Evolutionary conservation across 805 yeast genomes (phyloP), one percentile per base, ranked within the genome.

Genomic region (Starmerella stigmatis): DNA sequence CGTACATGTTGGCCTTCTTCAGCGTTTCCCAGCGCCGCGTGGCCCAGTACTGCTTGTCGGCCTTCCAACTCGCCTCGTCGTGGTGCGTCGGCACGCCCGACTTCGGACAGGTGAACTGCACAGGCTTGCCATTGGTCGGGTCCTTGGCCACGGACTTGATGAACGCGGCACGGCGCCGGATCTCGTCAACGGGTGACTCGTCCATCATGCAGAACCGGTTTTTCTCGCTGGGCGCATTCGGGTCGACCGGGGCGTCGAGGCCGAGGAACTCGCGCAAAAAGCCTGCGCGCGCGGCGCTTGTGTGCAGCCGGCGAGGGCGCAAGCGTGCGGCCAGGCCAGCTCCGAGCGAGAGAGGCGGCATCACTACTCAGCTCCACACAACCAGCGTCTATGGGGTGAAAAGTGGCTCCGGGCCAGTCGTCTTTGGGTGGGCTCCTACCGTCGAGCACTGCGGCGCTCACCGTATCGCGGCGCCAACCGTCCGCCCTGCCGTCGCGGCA

Each of bases 21-120:
- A 92, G 73, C 35, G 75, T 64, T 58, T 86, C 84, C 63, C 82
- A 83, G 51, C 70, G 75, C 56, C 78, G 74, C 21, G 75, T 60
- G 20, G 66, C 58, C 57, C 85, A 96, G 62, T 88, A 88, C 20
- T 74, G 76, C 7, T 59, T 67, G 62, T 92, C 97, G 45, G 68
- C 65, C 57, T 79, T 79, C 95, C 96, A 92, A 1, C 95, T 96
- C 53, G 81, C 86, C 59, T 73, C 72, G 17, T 85, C 78, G 60
- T 85, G 94, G 63, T 92, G 98, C 4, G 98, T 92, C 20, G 99
- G 98, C 41, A 92, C 86, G 2, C 98, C 98, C 4, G 95, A 83
- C 46, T 74, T 67, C 1, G 98, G 98, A 66, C 97, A 92, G 2
- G 88, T 84, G 62, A 72, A 92, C 53, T 80, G 72, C 48, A 92